Conservation (phyloP, 2,329 filamentous ascomycete genomes). For the Botrytis tulipae region DNA sequence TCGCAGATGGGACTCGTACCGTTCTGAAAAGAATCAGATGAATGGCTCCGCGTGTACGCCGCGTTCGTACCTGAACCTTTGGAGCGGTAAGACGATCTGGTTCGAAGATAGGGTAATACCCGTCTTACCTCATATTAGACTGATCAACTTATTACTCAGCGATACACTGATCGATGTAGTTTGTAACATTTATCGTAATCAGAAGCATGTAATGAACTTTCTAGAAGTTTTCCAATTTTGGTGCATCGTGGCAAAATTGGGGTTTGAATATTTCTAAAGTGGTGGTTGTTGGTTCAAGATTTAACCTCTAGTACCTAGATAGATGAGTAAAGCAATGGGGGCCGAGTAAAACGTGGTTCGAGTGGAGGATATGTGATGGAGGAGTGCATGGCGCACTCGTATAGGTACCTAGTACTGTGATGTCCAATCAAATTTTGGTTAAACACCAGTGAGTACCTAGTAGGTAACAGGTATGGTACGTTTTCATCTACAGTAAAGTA, state of each 20-base stretch:
- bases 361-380: conserved; percentile 2
- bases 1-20: conserved; percentile 2
- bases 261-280: not conserved
- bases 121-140: not conserved
- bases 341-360: conserved; percentile 17
- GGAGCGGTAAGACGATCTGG: not conserved
- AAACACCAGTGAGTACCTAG: not conserved
- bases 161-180: not conserved
- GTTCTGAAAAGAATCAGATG: not conserved
- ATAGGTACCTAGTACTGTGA: not conserved
- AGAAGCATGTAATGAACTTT: not conserved
- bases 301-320: not conserved
- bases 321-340: not conserved
- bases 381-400: conserved; percentile 1
- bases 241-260: not conserved
- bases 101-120: conserved; percentile 2
- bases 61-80: conserved; percentile 13
- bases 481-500: not conserved
- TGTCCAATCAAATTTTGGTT: not conserved
- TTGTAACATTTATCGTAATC: not conserved
- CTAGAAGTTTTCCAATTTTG: not conserved
- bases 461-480: not conserved
- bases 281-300: not conserved
- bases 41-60: not conserved
- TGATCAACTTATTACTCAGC: not conserved